Evolutionary conservation across 495 filamentous ascomycete genomes (phyloP), one percentile per base, ranked within the genome.

Genomic region (Trichoderma virens): DNA sequence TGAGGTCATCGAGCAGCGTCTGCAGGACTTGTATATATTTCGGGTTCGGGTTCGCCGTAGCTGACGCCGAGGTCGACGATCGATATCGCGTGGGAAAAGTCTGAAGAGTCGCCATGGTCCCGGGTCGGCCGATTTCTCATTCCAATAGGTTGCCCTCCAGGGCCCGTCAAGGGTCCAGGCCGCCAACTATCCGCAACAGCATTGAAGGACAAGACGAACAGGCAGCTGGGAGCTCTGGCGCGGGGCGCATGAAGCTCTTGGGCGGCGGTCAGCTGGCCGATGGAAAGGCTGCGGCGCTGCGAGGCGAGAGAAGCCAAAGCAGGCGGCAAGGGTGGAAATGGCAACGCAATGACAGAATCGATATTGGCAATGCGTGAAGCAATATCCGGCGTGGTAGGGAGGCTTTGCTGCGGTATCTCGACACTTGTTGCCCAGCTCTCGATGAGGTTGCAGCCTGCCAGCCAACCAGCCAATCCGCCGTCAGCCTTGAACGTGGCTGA

Each of bases 61-160:
- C 18, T 32, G 83, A 85, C 43, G 81, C 74, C 67, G 85, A 83
- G 16, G 86, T 88, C 59, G 86, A 90, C 67, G 86, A 83, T 65
- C 85, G 81, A 71, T 81, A 83, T 20, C 81, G 81, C 68, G 84
- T 77, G 68, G 77, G 75, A 61, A 76, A 74, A 64, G 76, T 64
- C 47, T 76, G 75, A 61, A 76, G 74, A 64, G 76, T 64, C 47
- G 80, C 76, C 71, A 84, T 83, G 70, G 65, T 70, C 61, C 27
- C 67, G 70, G 5, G 47, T 13, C 30, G 32, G 23, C 35, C 60
- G 60, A 61, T 14, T 61, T 35, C 32, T 14, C 60, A 41, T 35
- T 67, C 62, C 67, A 56, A 16, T 28, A 30, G 27, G 18, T 38
- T 35, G 32, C 32, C 35, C 60, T 61, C 60, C 31, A 41, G 38